Percentiles rank a stretch among this genome's conserved stretches.
These are phyloP conservation scores for Clavaria fumosa DNA, from an alignment of 768 basidiomycete genomes.

Conservation along the genomic window DNA sequence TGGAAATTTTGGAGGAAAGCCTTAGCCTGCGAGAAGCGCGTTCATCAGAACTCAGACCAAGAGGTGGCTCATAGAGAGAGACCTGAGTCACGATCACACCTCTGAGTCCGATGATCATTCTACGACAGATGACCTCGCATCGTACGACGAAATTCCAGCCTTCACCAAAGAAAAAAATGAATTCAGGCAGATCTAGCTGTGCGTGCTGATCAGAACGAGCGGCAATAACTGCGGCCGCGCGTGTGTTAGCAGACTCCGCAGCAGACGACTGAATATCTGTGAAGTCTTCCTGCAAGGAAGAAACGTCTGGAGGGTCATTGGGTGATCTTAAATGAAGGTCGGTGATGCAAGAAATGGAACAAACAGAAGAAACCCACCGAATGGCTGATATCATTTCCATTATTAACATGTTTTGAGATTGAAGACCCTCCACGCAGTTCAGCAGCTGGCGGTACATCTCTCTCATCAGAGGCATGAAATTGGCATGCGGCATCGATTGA, in stretches of 20 bases:
- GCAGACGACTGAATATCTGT: conserved; percentile 63
- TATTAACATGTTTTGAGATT: conserved; percentile 42
- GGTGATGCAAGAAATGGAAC: not conserved
- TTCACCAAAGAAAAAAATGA: conserved; percentile 67
- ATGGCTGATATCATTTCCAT: conserved; percentile 39
- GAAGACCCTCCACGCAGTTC: conserved; percentile 51
- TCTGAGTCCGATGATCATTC: conserved; percentile 88
- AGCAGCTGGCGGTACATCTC: conserved; percentile 47
- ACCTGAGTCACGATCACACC: conserved; percentile 80
- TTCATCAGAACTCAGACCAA: conserved; percentile 1
- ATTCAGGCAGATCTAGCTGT: conserved; percentile 52
- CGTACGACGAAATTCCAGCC: conserved; percentile 84
- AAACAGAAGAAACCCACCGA: conserved; percentile 14
- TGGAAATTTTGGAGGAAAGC: conserved; percentile 80
- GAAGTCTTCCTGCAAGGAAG: conserved; percentile 47
- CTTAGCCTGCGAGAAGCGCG: conserved; percentile 44
- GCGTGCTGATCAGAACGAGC: conserved; percentile 70
- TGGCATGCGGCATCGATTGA: conserved; percentile 48
- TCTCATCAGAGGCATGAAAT: conserved; percentile 50
- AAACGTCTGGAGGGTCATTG: conserved; percentile 21
- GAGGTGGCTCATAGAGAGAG: conserved; percentile 9
- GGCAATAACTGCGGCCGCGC: conserved; percentile 64
- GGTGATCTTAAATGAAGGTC: conserved; percentile 20
- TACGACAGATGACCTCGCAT: conserved; percentile 70
- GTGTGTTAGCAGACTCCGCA: conserved; percentile 74